Conservation (phyloP, 345 rosid species). For the Eucalyptus decipiens region DNA sequence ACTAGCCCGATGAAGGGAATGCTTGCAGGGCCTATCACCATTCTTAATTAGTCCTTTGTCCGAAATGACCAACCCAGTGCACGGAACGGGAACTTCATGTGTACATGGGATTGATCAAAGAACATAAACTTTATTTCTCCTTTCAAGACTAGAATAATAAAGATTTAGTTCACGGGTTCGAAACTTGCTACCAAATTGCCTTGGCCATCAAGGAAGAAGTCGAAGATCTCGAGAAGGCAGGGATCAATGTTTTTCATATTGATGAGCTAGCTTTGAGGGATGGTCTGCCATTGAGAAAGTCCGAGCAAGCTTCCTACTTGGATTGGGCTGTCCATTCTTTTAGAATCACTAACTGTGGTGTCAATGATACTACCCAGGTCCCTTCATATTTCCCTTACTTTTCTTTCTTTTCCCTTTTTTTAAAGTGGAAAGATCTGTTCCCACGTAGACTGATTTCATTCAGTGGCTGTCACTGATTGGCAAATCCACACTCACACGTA, state of each 20-base stretch:
- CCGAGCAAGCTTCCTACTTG: too few species aligned
- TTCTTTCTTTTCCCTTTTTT: too few species aligned
- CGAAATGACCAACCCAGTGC: conserved; percentile 49
- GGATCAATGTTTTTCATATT: too few species aligned
- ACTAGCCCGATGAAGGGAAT: background rate
- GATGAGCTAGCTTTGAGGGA: too few species aligned
- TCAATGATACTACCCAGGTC: too few species aligned
- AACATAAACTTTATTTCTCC: background rate
- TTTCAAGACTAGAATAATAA: background rate
- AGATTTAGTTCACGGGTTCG: conserved; percentile 23
- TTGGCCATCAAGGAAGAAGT: background rate
- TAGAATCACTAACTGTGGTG: too few species aligned
- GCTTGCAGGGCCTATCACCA: background rate
- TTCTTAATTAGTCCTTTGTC: background rate
- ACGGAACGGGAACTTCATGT: background rate
- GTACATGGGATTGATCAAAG: background rate
- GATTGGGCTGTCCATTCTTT: too few species aligned
- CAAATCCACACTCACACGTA: conserved; percentile 71
- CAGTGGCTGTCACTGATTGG: background rate
- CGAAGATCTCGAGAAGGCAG: accelerated
- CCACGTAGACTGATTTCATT: background rate
- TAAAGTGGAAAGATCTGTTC: too few species aligned
- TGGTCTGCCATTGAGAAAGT: too few species aligned
- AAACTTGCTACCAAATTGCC: conserved; percentile 94
- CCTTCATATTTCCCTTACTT: too few species aligned